Percentiles rank a stretch among this genome's conserved stretches.
phyloP scores from a whole-genome alignment of 2,329 filamentous ascomycete genomes.

The Orbilia brochopaga region DNA sequence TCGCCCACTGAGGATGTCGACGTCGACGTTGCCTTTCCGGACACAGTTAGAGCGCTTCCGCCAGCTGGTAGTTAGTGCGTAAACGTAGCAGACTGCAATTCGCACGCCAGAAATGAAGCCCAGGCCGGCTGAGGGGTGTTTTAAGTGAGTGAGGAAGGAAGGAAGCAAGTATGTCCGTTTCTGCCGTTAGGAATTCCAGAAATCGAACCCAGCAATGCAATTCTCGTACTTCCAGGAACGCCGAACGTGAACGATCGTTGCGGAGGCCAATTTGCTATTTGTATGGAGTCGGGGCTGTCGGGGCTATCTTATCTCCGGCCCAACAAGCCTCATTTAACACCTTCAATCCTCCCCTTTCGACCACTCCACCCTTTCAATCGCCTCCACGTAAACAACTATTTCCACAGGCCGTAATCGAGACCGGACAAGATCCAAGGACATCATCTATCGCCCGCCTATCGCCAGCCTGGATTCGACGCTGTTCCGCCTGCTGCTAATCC shows the following conservation, averaged over 20 bases:
- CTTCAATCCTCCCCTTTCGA: conserved; percentile 10
- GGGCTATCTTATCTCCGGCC: not conserved
- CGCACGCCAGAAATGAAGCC: not conserved
- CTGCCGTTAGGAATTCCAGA: conserved; percentile 2
- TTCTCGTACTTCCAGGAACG: no score
- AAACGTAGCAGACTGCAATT: no score
- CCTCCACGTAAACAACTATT: no score
- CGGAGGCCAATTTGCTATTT: no score
- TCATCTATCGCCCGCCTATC: no score
- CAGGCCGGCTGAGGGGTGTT: not conserved
- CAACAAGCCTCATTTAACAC: not conserved
- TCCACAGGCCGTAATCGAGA: no score
- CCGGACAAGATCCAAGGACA: no score
- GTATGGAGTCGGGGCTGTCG: no score
- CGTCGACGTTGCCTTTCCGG: conserved; percentile 12
- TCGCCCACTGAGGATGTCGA: not conserved
- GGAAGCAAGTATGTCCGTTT: no score
- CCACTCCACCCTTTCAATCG: conserved; percentile 20
- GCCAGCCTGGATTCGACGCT: not conserved
- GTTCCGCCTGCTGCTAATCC: not conserved
- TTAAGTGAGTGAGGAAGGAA: no score
- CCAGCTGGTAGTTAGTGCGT: conserved; percentile 7
- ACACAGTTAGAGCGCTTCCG: not conserved
- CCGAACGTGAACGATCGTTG: no score
- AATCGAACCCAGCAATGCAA: conserved; percentile 8